phyloP scores from a whole-genome alignment of 2,329 filamentous ascomycete genomes.

The Colletotrichum trifolii region DNA sequence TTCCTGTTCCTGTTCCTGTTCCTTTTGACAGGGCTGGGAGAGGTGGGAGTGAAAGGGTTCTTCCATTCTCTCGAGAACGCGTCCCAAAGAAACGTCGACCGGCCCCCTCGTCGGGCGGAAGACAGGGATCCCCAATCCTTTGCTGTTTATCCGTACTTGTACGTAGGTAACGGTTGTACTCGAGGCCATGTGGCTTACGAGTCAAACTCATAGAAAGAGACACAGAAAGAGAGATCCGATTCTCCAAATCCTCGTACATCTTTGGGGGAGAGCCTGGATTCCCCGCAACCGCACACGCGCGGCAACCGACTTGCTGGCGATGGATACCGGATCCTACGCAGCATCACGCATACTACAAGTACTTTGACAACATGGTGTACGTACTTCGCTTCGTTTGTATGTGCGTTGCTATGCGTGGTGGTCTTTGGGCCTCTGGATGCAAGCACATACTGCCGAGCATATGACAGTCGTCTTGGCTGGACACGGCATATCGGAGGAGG shows the following conservation, averaged over 20 bases:
- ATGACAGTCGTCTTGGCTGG: neutral
- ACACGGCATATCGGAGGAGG: neutral
- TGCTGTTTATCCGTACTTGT: too few species aligned
- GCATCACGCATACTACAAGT: too few species aligned
- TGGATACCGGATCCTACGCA: conserved; percentile 2
- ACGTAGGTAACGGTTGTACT: too few species aligned
- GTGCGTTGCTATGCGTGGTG: conserved; percentile 13
- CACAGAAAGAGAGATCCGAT: neutral
- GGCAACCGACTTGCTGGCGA: conserved; percentile 11
- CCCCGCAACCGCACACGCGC: conserved; percentile 26
- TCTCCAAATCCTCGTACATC: conserved; percentile 2
- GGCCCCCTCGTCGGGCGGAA: conserved; percentile 4
- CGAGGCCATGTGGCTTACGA: conserved; percentile 33
- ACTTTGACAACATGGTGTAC: too few species aligned
- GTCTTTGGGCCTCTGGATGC: neutral
- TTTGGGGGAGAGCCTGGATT: neutral
- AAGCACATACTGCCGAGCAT: neutral
- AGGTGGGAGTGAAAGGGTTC: neutral
- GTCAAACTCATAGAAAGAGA: conserved; percentile 11
- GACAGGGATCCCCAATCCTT: conserved; percentile 18
- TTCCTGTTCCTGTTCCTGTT: neutral
- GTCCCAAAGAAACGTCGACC: conserved; percentile 16
- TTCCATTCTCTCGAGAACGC: neutral
- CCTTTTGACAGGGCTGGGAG: conserved; percentile 27
- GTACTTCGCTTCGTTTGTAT: neutral